A percentile compares a stretch with the other conserved stretches of the same genome.
Evolutionary conservation across 2,329 filamentous ascomycete species (phyloP).

Genomic region (Aspergillus tamarii): DNA sequence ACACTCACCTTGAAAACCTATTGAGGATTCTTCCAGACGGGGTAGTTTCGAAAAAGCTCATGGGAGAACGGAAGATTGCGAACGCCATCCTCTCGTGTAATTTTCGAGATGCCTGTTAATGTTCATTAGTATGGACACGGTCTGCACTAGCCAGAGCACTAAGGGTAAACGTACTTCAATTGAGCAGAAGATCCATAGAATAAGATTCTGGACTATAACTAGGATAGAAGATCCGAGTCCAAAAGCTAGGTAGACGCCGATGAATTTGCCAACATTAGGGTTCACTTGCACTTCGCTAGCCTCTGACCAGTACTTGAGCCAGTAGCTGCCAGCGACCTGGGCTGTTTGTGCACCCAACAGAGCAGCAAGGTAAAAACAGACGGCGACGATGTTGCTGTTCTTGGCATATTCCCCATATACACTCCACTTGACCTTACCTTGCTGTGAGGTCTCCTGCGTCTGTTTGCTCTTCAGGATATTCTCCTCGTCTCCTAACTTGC

Average conservation of each 20-base stretch:
- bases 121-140: background rate
- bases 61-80: conserved; percentile 94
- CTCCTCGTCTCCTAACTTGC: conserved; percentile 82
- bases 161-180: conserved; percentile 71
- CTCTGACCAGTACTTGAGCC: conserved; percentile 94
- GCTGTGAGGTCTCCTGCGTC: conserved; percentile 83
- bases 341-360: conserved; percentile 79
- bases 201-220: conserved; percentile 88
- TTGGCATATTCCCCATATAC: conserved; percentile 95
- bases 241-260: conserved; percentile 94
- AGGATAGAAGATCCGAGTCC: conserved; percentile 83
- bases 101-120: conserved; percentile 75
- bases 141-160: background rate
- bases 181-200: conserved; percentile 99
- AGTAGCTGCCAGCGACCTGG: conserved; percentile 82
- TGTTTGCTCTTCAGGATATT: conserved; percentile 76
- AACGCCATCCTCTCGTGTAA: conserved; percentile 96
- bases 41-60: conserved; percentile 98
- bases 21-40: conserved; percentile 96
- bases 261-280: conserved; percentile 79
- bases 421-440: conserved; percentile 97
- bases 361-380: conserved; percentile 75
- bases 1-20: conserved; percentile 80
- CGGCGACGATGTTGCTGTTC: conserved; percentile 85
- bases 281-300: conserved; percentile 71